A percentile compares a stretch with the other conserved stretches of the same genome.
Evolutionary conservation across 1,284 basidiomycete species (phyloP).

Genomic region (Austroboletus niveus): DNA sequence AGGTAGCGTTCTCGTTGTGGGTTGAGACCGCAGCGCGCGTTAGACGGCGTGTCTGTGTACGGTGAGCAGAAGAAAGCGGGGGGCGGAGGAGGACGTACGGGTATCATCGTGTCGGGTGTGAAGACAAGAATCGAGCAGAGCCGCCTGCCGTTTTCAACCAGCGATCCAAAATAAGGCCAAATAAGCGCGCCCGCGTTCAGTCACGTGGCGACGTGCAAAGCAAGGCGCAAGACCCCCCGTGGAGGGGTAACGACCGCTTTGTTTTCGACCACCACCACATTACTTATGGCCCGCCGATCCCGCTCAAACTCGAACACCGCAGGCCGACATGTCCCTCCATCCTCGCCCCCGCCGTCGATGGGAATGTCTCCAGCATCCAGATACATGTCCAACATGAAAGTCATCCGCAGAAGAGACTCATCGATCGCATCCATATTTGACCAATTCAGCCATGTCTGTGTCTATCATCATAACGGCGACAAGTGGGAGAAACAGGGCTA

Average conservation of each 20-base stretch:
- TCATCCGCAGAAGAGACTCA: conserved; percentile 77
- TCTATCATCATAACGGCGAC: conserved; percentile 68
- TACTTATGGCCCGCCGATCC: conserved; percentile 29
- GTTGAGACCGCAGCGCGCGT: conserved; percentile 53
- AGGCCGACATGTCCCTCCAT: conserved; percentile 11
- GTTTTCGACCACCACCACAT: background rate
- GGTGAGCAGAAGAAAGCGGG: background rate
- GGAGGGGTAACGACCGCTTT: conserved; percentile 8
- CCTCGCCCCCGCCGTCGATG: conserved; percentile 14
- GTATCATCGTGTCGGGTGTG: conserved; percentile 30
- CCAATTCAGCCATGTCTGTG: conserved; percentile 82
- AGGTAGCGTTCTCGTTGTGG: conserved; percentile 65
- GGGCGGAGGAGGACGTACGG: conserved; percentile 15
- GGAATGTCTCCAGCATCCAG: conserved; percentile 57
- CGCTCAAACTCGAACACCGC: conserved; percentile 28
- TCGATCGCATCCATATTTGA: conserved; percentile 79
- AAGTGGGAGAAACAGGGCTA: conserved; percentile 84
- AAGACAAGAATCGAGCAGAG: conserved; percentile 16
- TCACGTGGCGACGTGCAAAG: conserved; percentile 24
- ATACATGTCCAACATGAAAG: conserved; percentile 80
- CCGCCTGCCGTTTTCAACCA: conserved; percentile 36
- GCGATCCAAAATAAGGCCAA: conserved; percentile 33
- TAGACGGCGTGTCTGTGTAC: conserved; percentile 53
- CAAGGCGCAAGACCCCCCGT: conserved; percentile 7
- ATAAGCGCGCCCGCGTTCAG: conserved; percentile 33